A percentile compares a stretch with the other conserved stretches of the same genome.
Conservation (phyloP, 768 basidiomycete genomes). For the Podaxis rugospora region DNA sequence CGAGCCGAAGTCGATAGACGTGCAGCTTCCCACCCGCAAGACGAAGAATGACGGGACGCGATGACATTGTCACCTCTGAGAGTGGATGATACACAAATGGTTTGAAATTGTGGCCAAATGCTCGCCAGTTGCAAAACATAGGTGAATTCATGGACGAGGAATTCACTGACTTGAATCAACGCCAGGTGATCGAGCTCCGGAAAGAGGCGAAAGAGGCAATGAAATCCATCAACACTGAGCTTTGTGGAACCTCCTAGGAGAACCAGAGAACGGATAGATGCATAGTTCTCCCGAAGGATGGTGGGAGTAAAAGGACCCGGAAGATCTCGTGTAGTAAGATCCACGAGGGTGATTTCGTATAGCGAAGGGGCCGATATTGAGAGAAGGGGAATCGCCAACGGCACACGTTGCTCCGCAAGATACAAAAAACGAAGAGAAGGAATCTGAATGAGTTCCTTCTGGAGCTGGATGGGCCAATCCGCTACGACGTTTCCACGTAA, state of each 20-base stretch:
- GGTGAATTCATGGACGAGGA: not conserved
- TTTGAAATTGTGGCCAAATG: not conserved
- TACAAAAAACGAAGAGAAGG: conserved; percentile 18
- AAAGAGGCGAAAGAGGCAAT: not conserved
- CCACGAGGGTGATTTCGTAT: not conserved
- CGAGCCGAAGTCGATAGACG: not conserved
- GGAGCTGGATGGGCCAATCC: conserved; percentile 18
- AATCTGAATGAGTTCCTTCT: conserved; percentile 14
- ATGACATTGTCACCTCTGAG: not conserved
- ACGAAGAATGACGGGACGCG: not conserved
- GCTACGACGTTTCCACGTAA: conserved; percentile 18
- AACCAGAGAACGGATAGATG: not conserved
- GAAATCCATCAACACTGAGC: not conserved
- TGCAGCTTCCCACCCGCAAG: not conserved
- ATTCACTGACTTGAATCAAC: not conserved
- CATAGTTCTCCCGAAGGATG: not conserved
- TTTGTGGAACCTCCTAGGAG: not conserved
- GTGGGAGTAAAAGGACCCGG: not conserved
- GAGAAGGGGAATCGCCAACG: conserved; percentile 19
- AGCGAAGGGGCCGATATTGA: conserved; percentile 19
- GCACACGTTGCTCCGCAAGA: conserved; percentile 19
- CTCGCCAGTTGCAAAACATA: not conserved
- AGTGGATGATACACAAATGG: not conserved
- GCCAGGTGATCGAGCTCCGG: not conserved
- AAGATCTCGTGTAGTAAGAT: not conserved